These are phyloP conservation scores for Raffaelea albimanens DNA, from an alignment of 2,329 filamentous ascomycete species.

Conservation along the genomic window DNA sequence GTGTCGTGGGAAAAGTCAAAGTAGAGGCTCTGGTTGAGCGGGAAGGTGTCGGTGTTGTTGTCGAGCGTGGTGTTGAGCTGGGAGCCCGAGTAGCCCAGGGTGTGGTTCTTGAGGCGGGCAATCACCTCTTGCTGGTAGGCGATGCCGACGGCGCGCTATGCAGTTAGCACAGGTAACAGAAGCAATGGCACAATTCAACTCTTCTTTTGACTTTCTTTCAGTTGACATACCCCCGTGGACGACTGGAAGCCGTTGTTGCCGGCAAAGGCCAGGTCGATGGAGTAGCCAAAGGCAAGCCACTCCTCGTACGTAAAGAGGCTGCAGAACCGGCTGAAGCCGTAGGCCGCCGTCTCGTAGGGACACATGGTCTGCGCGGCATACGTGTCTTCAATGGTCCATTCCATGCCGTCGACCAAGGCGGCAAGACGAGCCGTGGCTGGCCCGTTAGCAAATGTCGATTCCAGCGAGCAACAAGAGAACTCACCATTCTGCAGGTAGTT, in stretches of 20 bases:
- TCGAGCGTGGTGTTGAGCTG: slow-evolving; percentile 64
- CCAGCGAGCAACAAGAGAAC: slow-evolving; percentile 1
- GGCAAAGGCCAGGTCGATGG: slow-evolving; percentile 56
- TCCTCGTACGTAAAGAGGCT: slow-evolving; percentile 66
- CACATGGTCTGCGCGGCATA: slow-evolving; percentile 65
- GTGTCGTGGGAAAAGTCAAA: slow-evolving; percentile 74
- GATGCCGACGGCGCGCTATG: slow-evolving; percentile 57
- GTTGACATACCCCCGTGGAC: slow-evolving; percentile 41
- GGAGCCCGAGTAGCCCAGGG: slow-evolving; percentile 45
- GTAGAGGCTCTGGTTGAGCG: slow-evolving; percentile 63
- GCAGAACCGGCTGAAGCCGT: slow-evolving; percentile 67
- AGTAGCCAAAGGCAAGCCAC: slow-evolving; percentile 65
- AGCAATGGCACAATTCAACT: not conserved
- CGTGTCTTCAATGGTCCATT: slow-evolving; percentile 55
- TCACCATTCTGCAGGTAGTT: slow-evolving; percentile 54
- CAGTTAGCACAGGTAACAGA: no score
- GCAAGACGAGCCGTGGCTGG: slow-evolving; percentile 51
- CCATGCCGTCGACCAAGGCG: slow-evolving; percentile 42
- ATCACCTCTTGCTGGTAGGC: slow-evolving; percentile 66
- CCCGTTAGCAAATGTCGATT: slow-evolving; percentile 3
- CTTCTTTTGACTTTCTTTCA: not conserved
- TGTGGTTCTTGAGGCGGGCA: slow-evolving; percentile 60
- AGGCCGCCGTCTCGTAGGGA: slow-evolving; percentile 68
- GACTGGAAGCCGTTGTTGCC: slow-evolving; percentile 54
- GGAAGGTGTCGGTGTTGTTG: slow-evolving; percentile 59